These are phyloP conservation scores for Thermoascus crustaceus DNA, from an alignment of 2,329 filamentous ascomycete genomes.

Conservation along the genomic window DNA sequence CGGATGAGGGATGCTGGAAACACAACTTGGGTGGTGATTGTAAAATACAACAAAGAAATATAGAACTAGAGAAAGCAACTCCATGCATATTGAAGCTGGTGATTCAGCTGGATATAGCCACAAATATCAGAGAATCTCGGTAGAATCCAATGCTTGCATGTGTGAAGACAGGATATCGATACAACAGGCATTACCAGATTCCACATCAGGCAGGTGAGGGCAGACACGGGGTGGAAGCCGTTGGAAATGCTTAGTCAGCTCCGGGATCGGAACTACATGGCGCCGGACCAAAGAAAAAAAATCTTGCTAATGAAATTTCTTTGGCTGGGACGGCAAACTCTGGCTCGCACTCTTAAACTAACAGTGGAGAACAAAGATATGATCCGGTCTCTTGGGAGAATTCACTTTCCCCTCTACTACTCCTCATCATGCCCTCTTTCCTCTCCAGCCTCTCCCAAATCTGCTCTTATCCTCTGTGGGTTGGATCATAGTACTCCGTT, in stretches of 20 bases:
- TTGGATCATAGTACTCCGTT: not conserved
- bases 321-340: slow-evolving; percentile 1
- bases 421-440: slow-evolving; percentile 8
- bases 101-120: too few relatives aligned
- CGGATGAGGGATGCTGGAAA: too few relatives aligned
- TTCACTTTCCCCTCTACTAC: slow-evolving; percentile 4
- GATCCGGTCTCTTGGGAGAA: not conserved
- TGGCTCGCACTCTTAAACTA: not conserved
- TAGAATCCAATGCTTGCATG: too few relatives aligned
- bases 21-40: too few relatives aligned
- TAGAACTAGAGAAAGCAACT: too few relatives aligned
- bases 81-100: too few relatives aligned
- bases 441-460: slow-evolving; percentile 3
- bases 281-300: not conserved
- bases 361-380: slow-evolving; percentile 2
- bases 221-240: too few relatives aligned
- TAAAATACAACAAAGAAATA: too few relatives aligned
- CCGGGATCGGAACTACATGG: not conserved
- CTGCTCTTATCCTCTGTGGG: not conserved
- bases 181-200: too few relatives aligned
- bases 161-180: too few relatives aligned
- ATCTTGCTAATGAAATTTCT: slow-evolving; percentile 1
- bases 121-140: too few relatives aligned
- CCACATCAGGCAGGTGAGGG: too few relatives aligned
- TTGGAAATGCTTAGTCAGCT: slow-evolving; percentile 2